A percentile compares a stretch with the other conserved stretches of the same genome.
Conservation (phyloP, 257 asterid genomes). For the Scutellaria minor region DNA sequence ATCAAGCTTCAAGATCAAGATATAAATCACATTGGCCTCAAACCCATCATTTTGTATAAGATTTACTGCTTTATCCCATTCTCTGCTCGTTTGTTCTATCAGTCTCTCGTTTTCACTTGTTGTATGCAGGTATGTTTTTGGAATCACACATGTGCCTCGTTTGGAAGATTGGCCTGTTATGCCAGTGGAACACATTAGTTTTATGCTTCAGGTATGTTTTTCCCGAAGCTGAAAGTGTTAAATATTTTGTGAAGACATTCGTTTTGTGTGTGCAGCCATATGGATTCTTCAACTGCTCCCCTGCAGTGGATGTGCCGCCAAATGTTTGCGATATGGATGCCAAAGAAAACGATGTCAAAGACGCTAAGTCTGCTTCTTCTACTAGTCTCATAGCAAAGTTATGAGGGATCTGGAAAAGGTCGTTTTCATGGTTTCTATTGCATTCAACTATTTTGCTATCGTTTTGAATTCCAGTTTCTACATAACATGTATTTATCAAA, state of each 20-base stretch:
- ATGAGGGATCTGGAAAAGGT: background rate
- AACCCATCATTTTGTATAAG: background rate
- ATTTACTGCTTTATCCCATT: background rate
- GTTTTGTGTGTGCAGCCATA: conserved; percentile 68
- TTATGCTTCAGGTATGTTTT: conserved; percentile 81
- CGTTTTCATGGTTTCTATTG: background rate
- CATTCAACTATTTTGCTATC: conserved; percentile 6
- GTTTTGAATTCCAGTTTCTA: background rate
- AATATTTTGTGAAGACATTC: too few species aligned
- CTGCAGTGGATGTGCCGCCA: conserved; percentile 91
- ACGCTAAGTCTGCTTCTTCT: conserved; percentile 56
- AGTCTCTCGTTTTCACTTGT: conserved; percentile 14
- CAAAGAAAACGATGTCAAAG: conserved; percentile 74
- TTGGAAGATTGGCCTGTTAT: conserved; percentile 98
- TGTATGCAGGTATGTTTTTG: conserved; percentile 80
- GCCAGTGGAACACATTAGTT: conserved; percentile 94
- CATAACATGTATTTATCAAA: background rate
- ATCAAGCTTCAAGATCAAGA: conserved; percentile 3
- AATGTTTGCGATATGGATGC: conserved; percentile 63
- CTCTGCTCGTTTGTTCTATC: background rate
- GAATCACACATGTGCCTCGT: conserved; percentile 93
- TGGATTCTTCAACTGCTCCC: conserved; percentile 96
- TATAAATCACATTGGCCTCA: background rate
- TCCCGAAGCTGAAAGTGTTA: too few species aligned
- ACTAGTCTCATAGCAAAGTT: conserved; percentile 61